Evolutionary conservation across 176 grass and related monocot species (phyloP), one percentile per base, ranked within the genome.

Genomic region (Oryza meyeriana): DNA sequence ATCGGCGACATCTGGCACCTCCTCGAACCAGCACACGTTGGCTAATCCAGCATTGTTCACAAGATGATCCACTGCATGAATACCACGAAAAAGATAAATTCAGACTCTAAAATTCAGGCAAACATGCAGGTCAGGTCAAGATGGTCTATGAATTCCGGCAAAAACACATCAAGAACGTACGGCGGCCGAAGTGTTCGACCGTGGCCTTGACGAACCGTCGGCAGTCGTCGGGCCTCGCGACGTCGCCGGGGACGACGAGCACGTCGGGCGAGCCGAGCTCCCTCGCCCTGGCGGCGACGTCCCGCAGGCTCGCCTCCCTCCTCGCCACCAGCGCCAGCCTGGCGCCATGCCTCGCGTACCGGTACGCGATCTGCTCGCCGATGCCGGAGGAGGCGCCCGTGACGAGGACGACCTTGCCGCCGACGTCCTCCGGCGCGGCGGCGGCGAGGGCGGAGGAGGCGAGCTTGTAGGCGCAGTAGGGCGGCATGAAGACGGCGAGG

Each of bases 351-450:
- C 66, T 85, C 6, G 91, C 88, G n/a, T 93, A 93, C 61, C 85
- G 66, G 67, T 93, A 93, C 36, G 91, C 91, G 61, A 93, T 78
- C 90, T 90, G 87, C 91, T 97, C 84, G 75, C 91, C 91, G 79
- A 94, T 91, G 79, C 87, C 91, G 8, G 94, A 97, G 48, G 94
- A 90, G 3, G 91, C 89, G 18, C 85, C 87, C 2, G 91, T 91
- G 52, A 94, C 48, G 75, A 94, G 81, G 14, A 88, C 85, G 2
- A 94, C 94, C 70, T 97, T 92, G 25, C 88, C 73, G 2, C 87
- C 47, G 42, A 92, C 74, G 36, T 92, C 75, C 74, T 91, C 89
- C 6, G 87, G 76, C 61, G 85, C 39, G 38, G 75, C 78, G n/a
- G 72, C 79, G 11, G 89, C 84, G 33, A 85, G 28, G 17, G 82